phyloP scores from a whole-genome alignment of 108 stramenopile species.

The Parietichytrium sp. region DNA sequence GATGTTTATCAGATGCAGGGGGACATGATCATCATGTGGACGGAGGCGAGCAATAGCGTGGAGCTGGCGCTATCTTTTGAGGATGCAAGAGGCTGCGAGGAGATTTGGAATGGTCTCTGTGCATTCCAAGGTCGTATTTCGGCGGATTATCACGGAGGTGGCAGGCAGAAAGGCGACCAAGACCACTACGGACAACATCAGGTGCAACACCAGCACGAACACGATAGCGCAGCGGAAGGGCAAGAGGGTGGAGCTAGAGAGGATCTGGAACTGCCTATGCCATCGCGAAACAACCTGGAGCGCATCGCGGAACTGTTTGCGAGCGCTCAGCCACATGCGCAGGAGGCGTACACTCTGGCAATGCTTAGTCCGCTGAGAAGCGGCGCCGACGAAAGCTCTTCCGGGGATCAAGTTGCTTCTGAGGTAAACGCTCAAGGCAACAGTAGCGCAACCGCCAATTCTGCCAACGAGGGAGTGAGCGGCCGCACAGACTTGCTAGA shows the following conservation, averaged over 20 bases:
- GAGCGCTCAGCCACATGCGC: neutral
- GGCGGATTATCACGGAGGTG: neutral
- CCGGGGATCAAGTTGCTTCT: no score
- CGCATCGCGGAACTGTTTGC: constrained; percentile 4
- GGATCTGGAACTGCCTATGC: neutral
- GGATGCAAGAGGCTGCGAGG: neutral
- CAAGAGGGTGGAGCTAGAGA: neutral
- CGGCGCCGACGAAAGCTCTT: no score
- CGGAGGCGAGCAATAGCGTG: neutral
- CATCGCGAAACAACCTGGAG: neutral
- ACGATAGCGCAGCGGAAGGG: neutral
- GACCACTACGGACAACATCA: neutral
- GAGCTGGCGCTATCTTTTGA: constrained; percentile 38
- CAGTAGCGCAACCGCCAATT: no score
- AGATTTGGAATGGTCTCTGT: neutral
- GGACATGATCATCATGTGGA: constrained; percentile 37
- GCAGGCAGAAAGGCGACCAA: neutral
- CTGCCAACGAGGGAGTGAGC: no score
- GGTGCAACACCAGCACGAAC: neutral
- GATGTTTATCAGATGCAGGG: neutral
- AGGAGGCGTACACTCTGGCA: neutral
- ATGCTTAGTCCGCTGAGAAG: neutral
- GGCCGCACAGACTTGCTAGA: no score
- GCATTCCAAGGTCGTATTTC: neutral
- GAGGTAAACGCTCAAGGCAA: no score